These are phyloP conservation scores for Chlamydomonas schloesseri DNA, from an alignment of 139 green algal genomes.

Conservation along the genomic window DNA sequence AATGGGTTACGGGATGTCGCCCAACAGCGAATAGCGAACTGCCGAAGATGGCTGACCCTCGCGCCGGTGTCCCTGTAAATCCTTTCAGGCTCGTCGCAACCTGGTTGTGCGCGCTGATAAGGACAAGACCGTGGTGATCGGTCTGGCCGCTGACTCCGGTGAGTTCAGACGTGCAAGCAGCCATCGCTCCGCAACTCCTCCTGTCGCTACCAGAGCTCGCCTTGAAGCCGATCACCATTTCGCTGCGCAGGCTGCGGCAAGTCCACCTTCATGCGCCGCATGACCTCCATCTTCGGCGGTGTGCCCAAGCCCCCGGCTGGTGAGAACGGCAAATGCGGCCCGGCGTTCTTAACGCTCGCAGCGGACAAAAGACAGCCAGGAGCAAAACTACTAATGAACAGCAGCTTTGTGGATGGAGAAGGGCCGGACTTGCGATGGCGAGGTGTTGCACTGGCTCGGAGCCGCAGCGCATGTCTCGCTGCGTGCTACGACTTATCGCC, in stretches of 20 bases:
- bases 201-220: neutral
- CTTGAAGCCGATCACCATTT: neutral
- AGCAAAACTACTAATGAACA: too few species aligned
- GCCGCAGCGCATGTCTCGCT: too few species aligned
- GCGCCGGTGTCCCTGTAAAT: neutral
- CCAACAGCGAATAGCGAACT: too few species aligned
- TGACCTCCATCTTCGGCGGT: conserved; percentile 98
- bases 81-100: conserved; percentile 31
- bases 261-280: conserved; percentile 99
- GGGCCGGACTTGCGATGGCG: too few species aligned
- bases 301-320: conserved; percentile 89
- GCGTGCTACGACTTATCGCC: too few species aligned
- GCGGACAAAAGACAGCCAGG: too few species aligned
- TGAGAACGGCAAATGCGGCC: conserved; percentile 39
- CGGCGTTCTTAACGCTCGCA: too few species aligned
- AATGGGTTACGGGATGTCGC: too few species aligned
- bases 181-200: neutral
- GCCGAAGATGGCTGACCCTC: too few species aligned
- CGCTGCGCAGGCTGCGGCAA: conserved; percentile 93
- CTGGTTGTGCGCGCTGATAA: conserved; percentile 62
- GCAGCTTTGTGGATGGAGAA: too few species aligned
- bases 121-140: conserved; percentile 93
- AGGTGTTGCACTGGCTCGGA: too few species aligned
- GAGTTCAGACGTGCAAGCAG: neutral
- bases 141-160: conserved; percentile 97